phyloP scores from a whole-genome alignment of 768 basidiomycete species.

The Rhodotorula diobovata region DNA sequence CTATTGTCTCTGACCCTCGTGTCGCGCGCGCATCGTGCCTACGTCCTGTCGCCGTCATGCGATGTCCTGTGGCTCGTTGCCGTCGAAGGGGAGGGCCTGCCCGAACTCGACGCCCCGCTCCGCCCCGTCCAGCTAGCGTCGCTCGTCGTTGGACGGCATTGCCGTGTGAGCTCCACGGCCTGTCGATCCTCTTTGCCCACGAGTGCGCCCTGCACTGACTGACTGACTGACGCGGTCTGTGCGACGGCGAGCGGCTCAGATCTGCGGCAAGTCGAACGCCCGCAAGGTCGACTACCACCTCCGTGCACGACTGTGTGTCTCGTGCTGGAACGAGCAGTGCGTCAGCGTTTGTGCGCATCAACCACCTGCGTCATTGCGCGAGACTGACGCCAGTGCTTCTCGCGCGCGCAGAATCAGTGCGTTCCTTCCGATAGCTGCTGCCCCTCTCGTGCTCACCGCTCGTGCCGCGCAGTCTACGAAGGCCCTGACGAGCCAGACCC shows the following conservation, averaged over 20 bases:
- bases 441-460: not conserved
- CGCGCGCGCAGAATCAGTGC: not conserved
- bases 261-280: conserved; percentile 6
- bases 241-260: not conserved
- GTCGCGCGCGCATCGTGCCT: not conserved
- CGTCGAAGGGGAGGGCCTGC: conserved; percentile 1
- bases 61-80: not conserved
- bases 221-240: too few species aligned
- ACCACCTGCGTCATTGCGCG: not conserved
- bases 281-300: conserved; percentile 20
- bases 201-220: too few species aligned
- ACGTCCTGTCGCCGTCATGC: not conserved
- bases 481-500: conserved; percentile 32
- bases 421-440: not conserved
- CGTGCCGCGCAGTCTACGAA: conserved; percentile 9
- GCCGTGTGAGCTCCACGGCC: conserved; percentile 9
- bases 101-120: conserved; percentile 17
- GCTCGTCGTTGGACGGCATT: conserved; percentile 3
- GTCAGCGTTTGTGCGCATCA: not conserved
- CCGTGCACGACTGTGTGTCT: conserved; percentile 5
- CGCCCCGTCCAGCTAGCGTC: conserved; percentile 11
- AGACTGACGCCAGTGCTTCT: not conserved
- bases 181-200: too few species aligned
- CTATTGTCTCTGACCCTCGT: conserved; percentile 11
- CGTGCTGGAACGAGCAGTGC: conserved; percentile 24